phyloP scores from a whole-genome alignment of 768 basidiomycete genomes.

The Termitomyces sp. region DNA sequence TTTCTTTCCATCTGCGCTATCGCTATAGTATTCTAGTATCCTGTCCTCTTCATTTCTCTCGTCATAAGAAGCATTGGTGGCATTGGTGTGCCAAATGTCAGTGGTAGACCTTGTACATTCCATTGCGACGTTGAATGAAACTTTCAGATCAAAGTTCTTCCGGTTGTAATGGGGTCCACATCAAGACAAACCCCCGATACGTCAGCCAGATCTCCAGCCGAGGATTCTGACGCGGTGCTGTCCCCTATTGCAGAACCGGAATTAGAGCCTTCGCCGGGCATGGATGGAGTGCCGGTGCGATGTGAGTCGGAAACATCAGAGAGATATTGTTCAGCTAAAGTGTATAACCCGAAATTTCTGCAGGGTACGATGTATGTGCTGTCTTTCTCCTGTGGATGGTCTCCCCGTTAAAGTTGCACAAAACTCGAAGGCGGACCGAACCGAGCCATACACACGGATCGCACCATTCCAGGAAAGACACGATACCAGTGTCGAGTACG shows the following conservation, averaged over 20 bases:
- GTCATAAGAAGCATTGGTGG: constrained; percentile 6
- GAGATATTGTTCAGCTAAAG: background rate
- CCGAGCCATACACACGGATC: constrained; percentile 79
- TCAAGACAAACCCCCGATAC: constrained; percentile 31
- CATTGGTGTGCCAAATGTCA: constrained; percentile 9
- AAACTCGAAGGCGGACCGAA: constrained; percentile 64
- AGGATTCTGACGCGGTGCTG: constrained; percentile 57
- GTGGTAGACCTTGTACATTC: constrained; percentile 11
- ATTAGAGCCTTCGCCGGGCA: constrained; percentile 65
- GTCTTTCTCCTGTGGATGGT: constrained; percentile 14
- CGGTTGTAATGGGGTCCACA: constrained; percentile 22
- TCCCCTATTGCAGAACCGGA: constrained; percentile 46
- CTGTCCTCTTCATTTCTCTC: background rate
- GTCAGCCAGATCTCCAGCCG: constrained; percentile 44
- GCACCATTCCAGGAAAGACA: constrained; percentile 78
- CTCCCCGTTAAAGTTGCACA: constrained; percentile 16
- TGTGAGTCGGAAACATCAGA: constrained; percentile 50
- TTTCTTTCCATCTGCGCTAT: background rate
- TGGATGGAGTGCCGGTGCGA: constrained; percentile 71
- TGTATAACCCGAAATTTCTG: constrained; percentile 13
- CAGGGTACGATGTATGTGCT: constrained; percentile 81
- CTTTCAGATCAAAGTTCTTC: constrained; percentile 17
- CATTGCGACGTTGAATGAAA: constrained; percentile 4
- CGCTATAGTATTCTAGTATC: background rate
- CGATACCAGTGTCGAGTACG: constrained; percentile 81